phyloP scores from a whole-genome alignment of 2,329 filamentous ascomycete species.

The Phaeosphaeriaceae sp. region DNA sequence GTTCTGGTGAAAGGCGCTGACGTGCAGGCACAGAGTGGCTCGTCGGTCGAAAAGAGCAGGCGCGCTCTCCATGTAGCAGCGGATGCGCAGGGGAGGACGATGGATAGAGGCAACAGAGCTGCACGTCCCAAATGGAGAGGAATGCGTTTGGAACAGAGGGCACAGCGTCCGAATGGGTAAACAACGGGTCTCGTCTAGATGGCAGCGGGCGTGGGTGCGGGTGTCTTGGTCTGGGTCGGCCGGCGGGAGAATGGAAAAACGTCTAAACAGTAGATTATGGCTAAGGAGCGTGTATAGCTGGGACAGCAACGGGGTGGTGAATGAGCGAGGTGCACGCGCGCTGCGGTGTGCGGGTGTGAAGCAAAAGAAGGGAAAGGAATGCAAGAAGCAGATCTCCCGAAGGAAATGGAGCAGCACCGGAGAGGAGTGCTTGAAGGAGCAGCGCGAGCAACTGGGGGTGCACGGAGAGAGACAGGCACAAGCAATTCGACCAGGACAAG shows the following conservation, averaged over 20 bases:
- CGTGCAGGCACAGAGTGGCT: conserved; percentile 6
- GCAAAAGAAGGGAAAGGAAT: conserved; percentile 9
- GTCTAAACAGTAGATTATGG: conserved; percentile 25
- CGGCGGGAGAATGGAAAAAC: conserved; percentile 20
- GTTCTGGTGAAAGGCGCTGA: neutral
- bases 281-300: conserved; percentile 34
- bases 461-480: neutral
- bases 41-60: conserved; percentile 20
- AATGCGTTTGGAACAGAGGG: conserved; percentile 6
- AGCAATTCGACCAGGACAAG: conserved; percentile 23
- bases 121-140: conserved; percentile 1
- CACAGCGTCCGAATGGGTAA: neutral
- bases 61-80: conserved; percentile 37
- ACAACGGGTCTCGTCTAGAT: neutral
- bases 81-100: conserved; percentile 14
- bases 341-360: conserved; percentile 28
- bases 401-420: conserved; percentile 11
- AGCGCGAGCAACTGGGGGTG: conserved; percentile 21
- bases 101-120: neutral
- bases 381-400: conserved; percentile 29
- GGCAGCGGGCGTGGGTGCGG: conserved; percentile 5
- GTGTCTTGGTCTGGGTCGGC: conserved; percentile 13
- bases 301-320: conserved; percentile 12
- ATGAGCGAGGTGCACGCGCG: conserved; percentile 33
- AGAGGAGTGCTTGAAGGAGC: conserved; percentile 23